Evolutionary conservation across 345 rosid species (phyloP), one percentile per base, ranked within the genome.

Genomic region (Salix suchowensis): DNA sequence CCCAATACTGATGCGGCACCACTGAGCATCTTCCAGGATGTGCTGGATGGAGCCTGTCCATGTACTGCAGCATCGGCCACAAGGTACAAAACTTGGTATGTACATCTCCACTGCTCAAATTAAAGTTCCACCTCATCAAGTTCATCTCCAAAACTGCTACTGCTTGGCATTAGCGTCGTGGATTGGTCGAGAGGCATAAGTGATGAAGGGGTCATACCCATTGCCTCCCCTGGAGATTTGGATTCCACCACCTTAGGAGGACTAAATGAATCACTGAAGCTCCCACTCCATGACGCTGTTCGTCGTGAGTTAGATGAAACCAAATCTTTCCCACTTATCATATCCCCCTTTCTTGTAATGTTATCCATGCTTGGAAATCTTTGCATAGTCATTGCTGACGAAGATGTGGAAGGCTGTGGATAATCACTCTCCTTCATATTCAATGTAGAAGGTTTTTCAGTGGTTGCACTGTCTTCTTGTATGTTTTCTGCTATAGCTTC

Each of bases 111-210:
- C 78, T 65, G 67, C 71, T 70, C 78, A 55, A 32, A 37, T 80
- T 91, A 96, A 81, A 96, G 95, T 73, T 92, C 96, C 84, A 96
- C 99, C 82, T 93, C 97, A 26, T 93, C 95, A 55, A 96, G 95
- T 69, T 96, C 98, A 46, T 91, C 98, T 26, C 89, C 94, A 65
- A 87, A 66, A 78, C 89, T 87, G 84, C 90, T 83, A 67, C 91
- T 88, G 67, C 19, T 30, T 6, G 85, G 82, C 86, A 81, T 77
- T 14, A 23, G 77, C 54, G 73, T 30, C 67, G 36, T 68, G 21
- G 84, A 67, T 67, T 82, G 73, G 26, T 80, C 23, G 67, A 52
- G 74, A 4, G 86, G 87, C 89, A 83, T 79, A 68, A 70, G 78
- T n/a, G 76, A 11, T 1, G 86, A 42, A 6, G 86, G 86, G 10